A percentile compares a stretch with the other conserved stretches of the same genome.
Conservation (phyloP, 2,329 filamentous ascomycete genomes). For the Diaporthe eres region DNA sequence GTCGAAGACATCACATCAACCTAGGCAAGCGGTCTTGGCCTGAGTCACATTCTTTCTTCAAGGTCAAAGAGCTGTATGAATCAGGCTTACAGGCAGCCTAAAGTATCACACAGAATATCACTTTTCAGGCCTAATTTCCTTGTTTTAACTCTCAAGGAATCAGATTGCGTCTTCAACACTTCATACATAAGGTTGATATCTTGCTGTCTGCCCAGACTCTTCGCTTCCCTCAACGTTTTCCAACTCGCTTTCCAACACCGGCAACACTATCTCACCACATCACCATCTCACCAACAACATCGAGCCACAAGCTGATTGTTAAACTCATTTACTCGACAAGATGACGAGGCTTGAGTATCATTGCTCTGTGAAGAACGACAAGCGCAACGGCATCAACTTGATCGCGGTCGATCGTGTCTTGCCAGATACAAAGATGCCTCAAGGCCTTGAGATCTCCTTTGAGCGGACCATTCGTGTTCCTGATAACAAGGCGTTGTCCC, state of each 20-base stretch:
- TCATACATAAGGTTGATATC: neutral
- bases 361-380: neutral
- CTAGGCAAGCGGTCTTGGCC: neutral
- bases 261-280: neutral
- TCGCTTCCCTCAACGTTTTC: neutral
- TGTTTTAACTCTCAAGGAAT: neutral
- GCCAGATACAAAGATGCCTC: neutral
- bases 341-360: slow-evolving; percentile 10
- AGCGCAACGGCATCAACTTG: too few species aligned
- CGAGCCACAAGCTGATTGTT: neutral
- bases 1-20: neutral
- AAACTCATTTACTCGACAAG: neutral
- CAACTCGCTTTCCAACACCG: too few species aligned
- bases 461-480: slow-evolving; percentile 17
- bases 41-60: neutral
- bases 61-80: neutral
- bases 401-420: slow-evolving; percentile 6
- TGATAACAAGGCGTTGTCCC: neutral
- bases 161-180: neutral
- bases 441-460: slow-evolving; percentile 4
- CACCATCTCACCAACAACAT: neutral
- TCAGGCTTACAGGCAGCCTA: neutral
- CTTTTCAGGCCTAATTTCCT: neutral
- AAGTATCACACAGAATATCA: neutral
- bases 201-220: neutral